phyloP scores from a whole-genome alignment of 176 grass and related monocot genomes.

The Urochloa ruziziensis region DNA sequence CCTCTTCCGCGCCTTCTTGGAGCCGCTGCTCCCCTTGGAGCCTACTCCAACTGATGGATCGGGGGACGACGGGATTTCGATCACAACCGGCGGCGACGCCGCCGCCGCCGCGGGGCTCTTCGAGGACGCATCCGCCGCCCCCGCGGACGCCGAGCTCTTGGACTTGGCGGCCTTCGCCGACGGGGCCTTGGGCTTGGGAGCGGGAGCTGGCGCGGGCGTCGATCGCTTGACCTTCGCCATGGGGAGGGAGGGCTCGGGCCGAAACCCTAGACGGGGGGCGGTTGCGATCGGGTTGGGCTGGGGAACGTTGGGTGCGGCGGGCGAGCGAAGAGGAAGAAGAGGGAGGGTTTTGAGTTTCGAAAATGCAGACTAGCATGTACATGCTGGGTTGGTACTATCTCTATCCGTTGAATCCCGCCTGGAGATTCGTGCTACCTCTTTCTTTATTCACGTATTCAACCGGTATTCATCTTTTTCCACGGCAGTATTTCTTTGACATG shows the following conservation, averaged over 20 bases:
- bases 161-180: slow-evolving; percentile 1
- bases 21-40: not conserved
- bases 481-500: no score
- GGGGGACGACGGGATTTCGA: slow-evolving; percentile 45
- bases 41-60: not conserved
- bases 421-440: no score
- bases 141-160: not conserved
- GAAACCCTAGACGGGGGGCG: not conserved
- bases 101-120: not conserved
- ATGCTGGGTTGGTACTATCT: no score
- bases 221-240: slow-evolving; percentile 16
- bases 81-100: not conserved
- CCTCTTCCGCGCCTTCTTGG: slow-evolving; percentile 17
- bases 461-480: no score
- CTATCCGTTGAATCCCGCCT: no score
- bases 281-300: not conserved
- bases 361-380: no score
- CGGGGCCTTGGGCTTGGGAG: not conserved
- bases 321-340: not conserved
- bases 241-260: not conserved
- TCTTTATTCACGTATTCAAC: no score
- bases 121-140: not conserved
- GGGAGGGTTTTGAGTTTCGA: not conserved
- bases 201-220: not conserved
- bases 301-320: not conserved